A percentile compares a stretch with the other conserved stretches of the same genome.
phyloP scores from a whole-genome alignment of 1,139 yeast species.

The Magnusiomyces sp. region DNA sequence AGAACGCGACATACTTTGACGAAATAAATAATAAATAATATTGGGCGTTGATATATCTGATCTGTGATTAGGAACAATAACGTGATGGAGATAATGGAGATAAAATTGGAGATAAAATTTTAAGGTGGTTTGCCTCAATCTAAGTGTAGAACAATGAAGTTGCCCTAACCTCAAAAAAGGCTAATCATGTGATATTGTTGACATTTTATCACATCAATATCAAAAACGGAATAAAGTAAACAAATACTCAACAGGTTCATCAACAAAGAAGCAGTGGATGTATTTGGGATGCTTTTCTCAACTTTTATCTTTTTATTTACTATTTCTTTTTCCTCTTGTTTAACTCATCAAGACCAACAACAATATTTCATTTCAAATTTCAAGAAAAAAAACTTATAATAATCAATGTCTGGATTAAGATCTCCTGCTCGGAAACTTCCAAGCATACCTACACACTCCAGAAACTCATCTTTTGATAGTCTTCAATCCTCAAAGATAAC shows the following conservation, averaged over 20 bases:
- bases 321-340: not conserved
- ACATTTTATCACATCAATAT: not conserved
- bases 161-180: too few relatives aligned
- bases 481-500: too few relatives aligned
- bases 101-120: not conserved
- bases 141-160: too few relatives aligned
- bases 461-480: too few relatives aligned
- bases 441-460: too few relatives aligned
- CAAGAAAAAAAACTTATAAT: too few relatives aligned
- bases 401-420: too few relatives aligned
- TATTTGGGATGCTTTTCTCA: not conserved
- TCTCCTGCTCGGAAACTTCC: too few relatives aligned
- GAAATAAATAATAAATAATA: constrained; percentile 5
- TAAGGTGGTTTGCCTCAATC: too few relatives aligned
- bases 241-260: not conserved
- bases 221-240: not conserved
- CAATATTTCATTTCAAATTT: not conserved
- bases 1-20: constrained; percentile 3
- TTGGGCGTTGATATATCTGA: not conserved
- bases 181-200: not conserved
- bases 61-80: not conserved
- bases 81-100: not conserved
- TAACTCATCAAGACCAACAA: not conserved
- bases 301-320: not conserved
- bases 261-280: not conserved